Conservation (phyloP, 2,329 filamentous ascomycete genomes). For the Fusarium cicatricum region DNA sequence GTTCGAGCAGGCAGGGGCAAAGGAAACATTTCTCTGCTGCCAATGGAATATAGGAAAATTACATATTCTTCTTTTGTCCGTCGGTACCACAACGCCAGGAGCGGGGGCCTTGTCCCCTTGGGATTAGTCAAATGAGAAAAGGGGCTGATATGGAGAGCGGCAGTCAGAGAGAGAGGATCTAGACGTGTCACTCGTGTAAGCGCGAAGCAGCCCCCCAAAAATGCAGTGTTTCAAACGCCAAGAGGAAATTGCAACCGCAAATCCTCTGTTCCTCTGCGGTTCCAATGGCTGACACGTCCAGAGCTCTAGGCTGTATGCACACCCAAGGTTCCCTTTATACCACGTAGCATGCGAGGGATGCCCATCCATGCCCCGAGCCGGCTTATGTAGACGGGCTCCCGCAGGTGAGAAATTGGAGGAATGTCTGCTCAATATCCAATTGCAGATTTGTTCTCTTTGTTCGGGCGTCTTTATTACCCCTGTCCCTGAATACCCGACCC, state of each 20-base stretch:
- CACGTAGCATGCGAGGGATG: conserved; percentile 17
- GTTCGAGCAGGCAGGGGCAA: conserved; percentile 17
- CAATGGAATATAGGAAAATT: conserved; percentile 21
- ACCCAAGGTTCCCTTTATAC: conserved; percentile 9
- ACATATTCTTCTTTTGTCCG: conserved; percentile 3
- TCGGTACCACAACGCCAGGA: conserved; percentile 14
- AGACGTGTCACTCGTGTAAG: conserved; percentile 25
- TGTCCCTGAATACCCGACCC: not conserved
- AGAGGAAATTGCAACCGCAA: conserved; percentile 16
- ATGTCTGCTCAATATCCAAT: not conserved
- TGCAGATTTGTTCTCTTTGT: not conserved
- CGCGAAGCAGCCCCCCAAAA: conserved; percentile 4
- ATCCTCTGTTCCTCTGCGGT: conserved; percentile 2
- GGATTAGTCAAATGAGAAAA: conserved; percentile 12
- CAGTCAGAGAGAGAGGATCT: not conserved
- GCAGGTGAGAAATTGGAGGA: conserved; percentile 1
- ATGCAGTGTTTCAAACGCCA: conserved; percentile 9
- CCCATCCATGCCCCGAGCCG: conserved; percentile 19
- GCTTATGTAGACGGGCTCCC: conserved; percentile 1
- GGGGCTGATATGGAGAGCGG: conserved; percentile 7
- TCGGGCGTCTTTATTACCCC: not conserved
- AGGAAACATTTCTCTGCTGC: conserved; percentile 5
- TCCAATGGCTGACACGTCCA: conserved; percentile 18
- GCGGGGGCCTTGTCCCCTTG: not conserved
- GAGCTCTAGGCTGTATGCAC: not conserved